Percentiles rank a stretch among this genome's conserved stretches.
These are phyloP conservation scores for Cardamine chenopodiifolia DNA, from an alignment of 345 rosid species.

Conservation along the genomic window DNA sequence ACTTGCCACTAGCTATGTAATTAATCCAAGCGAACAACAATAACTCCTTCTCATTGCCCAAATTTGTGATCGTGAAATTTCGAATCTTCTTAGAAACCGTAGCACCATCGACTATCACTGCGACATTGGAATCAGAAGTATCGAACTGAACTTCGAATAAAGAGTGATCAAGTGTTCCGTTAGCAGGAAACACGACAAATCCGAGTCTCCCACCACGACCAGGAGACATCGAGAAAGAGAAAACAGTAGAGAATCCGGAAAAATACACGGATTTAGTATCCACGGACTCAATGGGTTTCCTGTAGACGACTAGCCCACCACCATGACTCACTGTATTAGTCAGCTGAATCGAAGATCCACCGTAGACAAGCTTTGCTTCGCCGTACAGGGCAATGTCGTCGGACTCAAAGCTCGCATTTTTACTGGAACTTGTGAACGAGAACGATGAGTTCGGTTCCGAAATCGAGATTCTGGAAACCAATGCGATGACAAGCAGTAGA, in stretches of 20 bases:
- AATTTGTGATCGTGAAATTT: conserved; percentile 49
- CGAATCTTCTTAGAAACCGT: conserved; percentile 47
- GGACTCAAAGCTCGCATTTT: conserved; percentile 59
- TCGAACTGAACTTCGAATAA: conserved; percentile 58
- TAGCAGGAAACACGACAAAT: conserved; percentile 62
- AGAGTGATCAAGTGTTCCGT: conserved; percentile 35
- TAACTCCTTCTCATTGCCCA: conserved; percentile 45
- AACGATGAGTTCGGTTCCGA: conserved; percentile 54
- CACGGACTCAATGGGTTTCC: conserved; percentile 65
- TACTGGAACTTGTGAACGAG: conserved; percentile 51
- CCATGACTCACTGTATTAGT: conserved; percentile 51
- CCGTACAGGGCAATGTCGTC: conserved; percentile 59
- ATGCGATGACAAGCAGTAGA: conserved; percentile 42
- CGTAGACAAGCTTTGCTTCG: conserved; percentile 55
- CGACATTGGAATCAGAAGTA: conserved; percentile 50
- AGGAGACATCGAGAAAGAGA: conserved; percentile 63
- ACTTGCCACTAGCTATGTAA: conserved; percentile 61
- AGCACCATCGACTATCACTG: conserved; percentile 55
- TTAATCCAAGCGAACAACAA: conserved; percentile 65
- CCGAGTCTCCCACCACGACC: conserved; percentile 63
- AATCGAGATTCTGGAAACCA: conserved; percentile 42
- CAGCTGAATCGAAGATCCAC: conserved; percentile 63
- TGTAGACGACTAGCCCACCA: conserved; percentile 61
- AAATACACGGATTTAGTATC: conserved; percentile 51
- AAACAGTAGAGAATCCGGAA: conserved; percentile 62